A percentile compares a stretch with the other conserved stretches of the same genome.
phyloP scores from a whole-genome alignment of 2,329 filamentous ascomycete species.

The Aspergillus sp. region DNA sequence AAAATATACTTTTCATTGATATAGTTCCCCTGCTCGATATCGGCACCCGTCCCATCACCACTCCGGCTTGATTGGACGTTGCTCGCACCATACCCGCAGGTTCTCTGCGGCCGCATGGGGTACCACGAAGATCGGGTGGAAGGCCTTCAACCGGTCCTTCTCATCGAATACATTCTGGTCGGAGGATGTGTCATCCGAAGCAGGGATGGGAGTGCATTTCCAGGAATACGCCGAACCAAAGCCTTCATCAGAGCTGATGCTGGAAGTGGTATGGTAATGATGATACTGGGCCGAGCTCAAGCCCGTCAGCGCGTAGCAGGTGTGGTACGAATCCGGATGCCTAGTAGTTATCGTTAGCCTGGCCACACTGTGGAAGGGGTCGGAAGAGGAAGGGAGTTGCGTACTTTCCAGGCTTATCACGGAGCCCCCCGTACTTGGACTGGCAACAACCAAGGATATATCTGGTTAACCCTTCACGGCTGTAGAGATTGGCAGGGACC shows the following conservation, averaged over 20 bases:
- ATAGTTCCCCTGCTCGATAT: background rate
- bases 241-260: slow-evolving; percentile 31
- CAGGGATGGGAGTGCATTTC: slow-evolving; percentile 42
- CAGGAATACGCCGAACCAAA: slow-evolving; percentile 44
- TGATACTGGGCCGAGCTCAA: slow-evolving; percentile 77
- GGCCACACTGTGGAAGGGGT: no score
- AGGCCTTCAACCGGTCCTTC: slow-evolving; percentile 66
- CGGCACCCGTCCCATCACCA: background rate
- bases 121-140: slow-evolving; percentile 85
- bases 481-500: slow-evolving; percentile 58
- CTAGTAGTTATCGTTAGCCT: slow-evolving; percentile 46
- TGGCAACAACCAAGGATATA: slow-evolving; percentile 93
- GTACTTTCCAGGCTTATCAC: slow-evolving; percentile 91
- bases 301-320: slow-evolving; percentile 86
- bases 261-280: slow-evolving; percentile 48
- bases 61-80: slow-evolving; percentile 23
- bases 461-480: slow-evolving; percentile 77
- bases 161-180: slow-evolving; percentile 68
- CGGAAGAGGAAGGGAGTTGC: slow-evolving; percentile 35
- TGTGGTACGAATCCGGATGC: slow-evolving; percentile 84
- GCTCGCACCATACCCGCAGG: slow-evolving; percentile 65
- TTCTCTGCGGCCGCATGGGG: slow-evolving; percentile 68
- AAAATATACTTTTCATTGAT: background rate
- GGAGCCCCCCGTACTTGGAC: slow-evolving; percentile 73
- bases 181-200: slow-evolving; percentile 50